Conservation (phyloP, 345 rosid genomes). For the Populus euphratica region DNA sequence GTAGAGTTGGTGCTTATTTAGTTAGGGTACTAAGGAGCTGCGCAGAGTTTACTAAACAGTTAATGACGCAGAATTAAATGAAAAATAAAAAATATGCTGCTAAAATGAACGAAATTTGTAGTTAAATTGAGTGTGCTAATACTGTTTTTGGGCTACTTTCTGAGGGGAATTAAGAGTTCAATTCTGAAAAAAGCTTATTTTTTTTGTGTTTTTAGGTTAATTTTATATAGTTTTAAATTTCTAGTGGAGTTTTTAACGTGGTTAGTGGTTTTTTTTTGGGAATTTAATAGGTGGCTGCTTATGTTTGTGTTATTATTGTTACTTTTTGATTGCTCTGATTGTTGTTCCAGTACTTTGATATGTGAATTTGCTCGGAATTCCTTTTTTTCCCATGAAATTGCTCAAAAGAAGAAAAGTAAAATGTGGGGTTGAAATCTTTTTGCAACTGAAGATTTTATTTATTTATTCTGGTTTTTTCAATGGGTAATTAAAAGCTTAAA, state of each 20-base stretch:
- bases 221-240: background rate
- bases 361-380: background rate
- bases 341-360: background rate
- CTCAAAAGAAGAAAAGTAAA: background rate
- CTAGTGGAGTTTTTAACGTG: background rate
- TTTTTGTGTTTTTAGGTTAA: background rate
- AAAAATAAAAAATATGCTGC: no score
- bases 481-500: background rate
- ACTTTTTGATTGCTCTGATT: background rate
- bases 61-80: background rate
- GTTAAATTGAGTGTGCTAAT: no score
- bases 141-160: background rate
- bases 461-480: background rate
- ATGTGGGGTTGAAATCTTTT: background rate
- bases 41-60: background rate
- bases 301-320: background rate
- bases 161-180: background rate
- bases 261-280: background rate
- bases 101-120: no score
- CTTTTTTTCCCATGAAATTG: no score
- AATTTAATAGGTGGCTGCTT: background rate
- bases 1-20: background rate
- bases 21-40: background rate
- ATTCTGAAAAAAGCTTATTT: background rate
- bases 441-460: background rate